Conservation (phyloP, 1,284 basidiomycete species). For the Sphaerobolus stellatus region DNA sequence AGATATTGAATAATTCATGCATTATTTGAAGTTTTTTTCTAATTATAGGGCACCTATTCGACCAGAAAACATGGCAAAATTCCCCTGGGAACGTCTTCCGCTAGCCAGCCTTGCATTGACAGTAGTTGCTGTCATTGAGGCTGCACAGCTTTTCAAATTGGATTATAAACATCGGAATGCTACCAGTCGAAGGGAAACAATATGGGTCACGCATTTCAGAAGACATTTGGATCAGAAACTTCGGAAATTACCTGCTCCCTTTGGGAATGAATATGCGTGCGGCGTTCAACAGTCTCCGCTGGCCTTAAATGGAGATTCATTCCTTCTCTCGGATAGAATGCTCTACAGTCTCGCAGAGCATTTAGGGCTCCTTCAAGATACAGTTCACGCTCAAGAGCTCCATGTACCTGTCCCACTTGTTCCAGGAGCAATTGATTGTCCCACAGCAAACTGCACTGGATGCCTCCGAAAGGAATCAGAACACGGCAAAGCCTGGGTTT, state of each 20-base stretch:
- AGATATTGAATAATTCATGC: too few relatives aligned
- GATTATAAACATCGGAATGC: neutral
- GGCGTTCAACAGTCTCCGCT: neutral
- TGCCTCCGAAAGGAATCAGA: neutral
- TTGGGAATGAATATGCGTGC: neutral
- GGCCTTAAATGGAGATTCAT: neutral
- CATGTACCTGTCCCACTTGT: neutral
- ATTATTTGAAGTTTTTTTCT: too few relatives aligned
- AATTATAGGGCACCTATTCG: too few relatives aligned
- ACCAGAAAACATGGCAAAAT: too few relatives aligned
- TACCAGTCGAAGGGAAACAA: neutral
- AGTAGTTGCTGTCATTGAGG: neutral
- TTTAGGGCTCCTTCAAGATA: neutral
- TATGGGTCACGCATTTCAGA: neutral
- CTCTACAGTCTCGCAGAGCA: neutral
- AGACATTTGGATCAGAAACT: neutral
- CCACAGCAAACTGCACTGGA: neutral
- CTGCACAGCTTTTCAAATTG: neutral
- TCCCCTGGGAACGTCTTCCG: neutral
- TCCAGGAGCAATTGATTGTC: neutral
- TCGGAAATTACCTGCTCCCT: neutral
- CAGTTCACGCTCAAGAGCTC: neutral
- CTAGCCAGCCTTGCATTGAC: neutral
- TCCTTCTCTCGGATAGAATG: neutral
- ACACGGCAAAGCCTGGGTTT: neutral